Conservation (phyloP, 2,329 filamentous ascomycete genomes). For the Neospermospora avenae region DNA sequence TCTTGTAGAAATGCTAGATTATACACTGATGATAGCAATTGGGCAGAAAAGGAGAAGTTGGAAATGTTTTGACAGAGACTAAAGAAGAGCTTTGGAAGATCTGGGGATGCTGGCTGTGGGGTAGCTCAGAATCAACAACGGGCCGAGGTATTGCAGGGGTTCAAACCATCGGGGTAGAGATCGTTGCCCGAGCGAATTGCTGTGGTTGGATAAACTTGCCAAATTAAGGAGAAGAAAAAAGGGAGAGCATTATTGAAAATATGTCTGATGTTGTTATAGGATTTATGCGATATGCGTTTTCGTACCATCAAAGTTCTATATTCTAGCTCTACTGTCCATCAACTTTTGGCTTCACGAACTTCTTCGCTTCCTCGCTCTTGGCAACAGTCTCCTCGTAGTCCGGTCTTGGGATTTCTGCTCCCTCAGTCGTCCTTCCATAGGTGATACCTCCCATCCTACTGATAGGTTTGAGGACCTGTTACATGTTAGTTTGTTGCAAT, state of each 20-base stretch:
- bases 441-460: conserved; percentile 81
- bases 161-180: background rate
- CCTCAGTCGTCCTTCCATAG: conserved; percentile 70
- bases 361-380: conserved; percentile 52
- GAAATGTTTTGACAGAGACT: background rate
- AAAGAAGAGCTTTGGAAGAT: background rate
- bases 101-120: background rate
- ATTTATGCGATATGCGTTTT: background rate
- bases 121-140: background rate
- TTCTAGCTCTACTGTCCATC: conserved; percentile 36
- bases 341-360: conserved; percentile 49
- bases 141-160: conserved; percentile 5
- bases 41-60: background rate
- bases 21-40: background rate
- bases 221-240: background rate
- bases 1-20: background rate
- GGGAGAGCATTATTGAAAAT: background rate
- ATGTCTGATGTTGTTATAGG: background rate
- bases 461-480: conserved; percentile 68
- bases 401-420: conserved; percentile 66
- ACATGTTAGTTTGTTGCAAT: conserved; percentile 10
- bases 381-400: conserved; percentile 44
- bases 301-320: background rate
- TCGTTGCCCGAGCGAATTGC: too few species aligned
- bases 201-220: background rate